Conservation (phyloP, 352 stramenopile genomes). For the Globisporangium spiculum region DNA sequence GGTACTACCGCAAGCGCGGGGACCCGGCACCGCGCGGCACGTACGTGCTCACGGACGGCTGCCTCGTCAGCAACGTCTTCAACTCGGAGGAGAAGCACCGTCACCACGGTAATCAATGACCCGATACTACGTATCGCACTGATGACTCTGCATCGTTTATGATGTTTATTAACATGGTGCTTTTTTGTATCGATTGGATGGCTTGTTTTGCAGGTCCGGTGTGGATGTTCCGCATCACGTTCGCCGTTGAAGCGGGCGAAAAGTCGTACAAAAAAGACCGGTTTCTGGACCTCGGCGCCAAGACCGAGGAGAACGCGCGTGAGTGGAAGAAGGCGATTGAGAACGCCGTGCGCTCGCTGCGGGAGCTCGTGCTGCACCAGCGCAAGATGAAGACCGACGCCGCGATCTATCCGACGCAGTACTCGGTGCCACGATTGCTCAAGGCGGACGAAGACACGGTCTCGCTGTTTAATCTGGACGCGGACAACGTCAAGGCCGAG, state of each 20-base stretch:
- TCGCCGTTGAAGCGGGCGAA: slow-evolving; percentile 65
- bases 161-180: not conserved
- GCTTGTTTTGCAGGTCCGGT: slow-evolving; percentile 36
- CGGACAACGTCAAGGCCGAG: slow-evolving; percentile 77
- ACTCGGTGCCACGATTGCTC: slow-evolving; percentile 60
- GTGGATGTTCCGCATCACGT: slow-evolving; percentile 90
- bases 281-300: slow-evolving; percentile 83
- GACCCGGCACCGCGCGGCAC: slow-evolving; percentile 78
- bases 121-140: not conserved
- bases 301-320: slow-evolving; percentile 77
- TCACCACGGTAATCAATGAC: slow-evolving; percentile 50
- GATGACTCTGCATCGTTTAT: not conserved
- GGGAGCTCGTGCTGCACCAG: slow-evolving; percentile 71
- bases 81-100: slow-evolving; percentile 89
- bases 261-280: slow-evolving; percentile 89
- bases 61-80: slow-evolving; percentile 74
- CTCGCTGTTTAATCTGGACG: slow-evolving; percentile 85
- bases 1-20: slow-evolving; percentile 85
- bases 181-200: not conserved
- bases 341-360: slow-evolving; percentile 71
- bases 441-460: slow-evolving; percentile 83
- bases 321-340: slow-evolving; percentile 83
- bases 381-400: slow-evolving; percentile 74
- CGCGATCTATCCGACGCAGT: slow-evolving; percentile 66
- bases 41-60: slow-evolving; percentile 83